Conservation (phyloP, 1,139 yeast genomes). For the Lodderomyces metapsilosis region DNA sequence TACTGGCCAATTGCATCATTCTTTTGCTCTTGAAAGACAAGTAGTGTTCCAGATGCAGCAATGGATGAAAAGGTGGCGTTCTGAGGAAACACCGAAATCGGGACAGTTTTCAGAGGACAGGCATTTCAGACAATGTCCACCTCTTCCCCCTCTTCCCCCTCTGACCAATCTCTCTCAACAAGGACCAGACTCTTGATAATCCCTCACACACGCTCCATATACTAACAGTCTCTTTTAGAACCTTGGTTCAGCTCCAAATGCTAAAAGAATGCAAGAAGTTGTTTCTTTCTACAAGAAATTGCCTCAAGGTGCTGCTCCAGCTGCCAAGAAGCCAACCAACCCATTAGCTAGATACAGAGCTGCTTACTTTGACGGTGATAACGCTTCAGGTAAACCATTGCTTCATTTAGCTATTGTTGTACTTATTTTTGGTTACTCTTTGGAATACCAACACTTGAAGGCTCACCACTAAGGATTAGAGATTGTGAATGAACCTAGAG, state of each 20-base stretch:
- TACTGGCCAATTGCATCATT: too few species aligned
- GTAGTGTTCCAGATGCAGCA: too few species aligned
- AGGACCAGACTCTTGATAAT: too few species aligned
- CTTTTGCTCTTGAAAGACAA: too few species aligned
- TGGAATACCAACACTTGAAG: slow-evolving; percentile 86
- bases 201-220: too few species aligned
- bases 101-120: too few species aligned
- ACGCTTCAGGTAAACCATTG: slow-evolving; percentile 79
- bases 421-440: slow-evolving; percentile 78
- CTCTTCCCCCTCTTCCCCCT: too few species aligned
- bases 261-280: slow-evolving; percentile 94
- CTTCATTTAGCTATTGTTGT: slow-evolving; percentile 74
- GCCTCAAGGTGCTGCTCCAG: slow-evolving; percentile 89
- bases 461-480: slow-evolving; percentile 29
- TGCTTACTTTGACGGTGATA: slow-evolving; percentile 74
- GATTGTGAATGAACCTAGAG: not conserved
- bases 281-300: slow-evolving; percentile 93
- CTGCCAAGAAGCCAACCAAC: slow-evolving; percentile 66
- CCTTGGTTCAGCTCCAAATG: slow-evolving; percentile 93
- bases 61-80: too few species aligned
- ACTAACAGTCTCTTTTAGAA: slow-evolving; percentile 43
- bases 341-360: slow-evolving; percentile 77
- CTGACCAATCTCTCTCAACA: too few species aligned
- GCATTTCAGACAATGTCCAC: too few species aligned
- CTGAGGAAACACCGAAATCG: too few species aligned